These are phyloP conservation scores for Schwanniomyces sp. DNA, from an alignment of 805 yeast species.

Conservation along the genomic window DNA sequence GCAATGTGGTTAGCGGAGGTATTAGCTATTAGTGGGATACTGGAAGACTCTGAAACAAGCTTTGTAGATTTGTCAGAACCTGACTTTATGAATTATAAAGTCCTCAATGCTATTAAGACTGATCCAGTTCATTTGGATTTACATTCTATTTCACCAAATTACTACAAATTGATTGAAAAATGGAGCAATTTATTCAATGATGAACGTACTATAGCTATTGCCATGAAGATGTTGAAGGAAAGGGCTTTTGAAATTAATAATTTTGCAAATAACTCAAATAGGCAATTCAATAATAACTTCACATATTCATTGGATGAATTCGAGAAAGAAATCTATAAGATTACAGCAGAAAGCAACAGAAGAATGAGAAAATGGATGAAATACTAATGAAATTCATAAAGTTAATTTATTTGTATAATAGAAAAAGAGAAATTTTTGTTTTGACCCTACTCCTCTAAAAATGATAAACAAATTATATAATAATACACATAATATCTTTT, in stretches of 20 bases:
- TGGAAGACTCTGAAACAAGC: slow-evolving; percentile 39
- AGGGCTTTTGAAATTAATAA: slow-evolving; percentile 74
- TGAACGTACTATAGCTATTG: slow-evolving; percentile 54
- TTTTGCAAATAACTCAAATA: slow-evolving; percentile 55
- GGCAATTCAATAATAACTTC: slow-evolving; percentile 52
- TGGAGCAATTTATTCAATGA: slow-evolving; percentile 79
- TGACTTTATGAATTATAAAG: slow-evolving; percentile 60
- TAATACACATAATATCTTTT: background rate
- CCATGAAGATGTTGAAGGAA: slow-evolving; percentile 51
- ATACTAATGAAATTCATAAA: slow-evolving; percentile 9
- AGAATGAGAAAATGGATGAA: slow-evolving; percentile 39
- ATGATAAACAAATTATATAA: background rate
- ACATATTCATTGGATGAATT: slow-evolving; percentile 70
- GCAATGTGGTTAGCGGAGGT: slow-evolving; percentile 90
- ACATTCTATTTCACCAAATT: slow-evolving; percentile 64
- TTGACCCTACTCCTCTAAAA: background rate
- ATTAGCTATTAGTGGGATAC: slow-evolving; percentile 50
- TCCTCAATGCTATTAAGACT: slow-evolving; percentile 79
- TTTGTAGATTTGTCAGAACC: slow-evolving; percentile 74
- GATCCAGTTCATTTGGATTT: slow-evolving; percentile 67
- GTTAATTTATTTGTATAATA: slow-evolving; percentile 2
- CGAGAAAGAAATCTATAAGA: slow-evolving; percentile 61
- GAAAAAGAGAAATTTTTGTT: background rate
- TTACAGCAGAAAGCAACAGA: slow-evolving; percentile 49
- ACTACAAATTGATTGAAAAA: slow-evolving; percentile 65